These are phyloP conservation scores for Cucurbita argyrosperma DNA, from an alignment of 306 rosid species.

Conservation along the genomic window DNA sequence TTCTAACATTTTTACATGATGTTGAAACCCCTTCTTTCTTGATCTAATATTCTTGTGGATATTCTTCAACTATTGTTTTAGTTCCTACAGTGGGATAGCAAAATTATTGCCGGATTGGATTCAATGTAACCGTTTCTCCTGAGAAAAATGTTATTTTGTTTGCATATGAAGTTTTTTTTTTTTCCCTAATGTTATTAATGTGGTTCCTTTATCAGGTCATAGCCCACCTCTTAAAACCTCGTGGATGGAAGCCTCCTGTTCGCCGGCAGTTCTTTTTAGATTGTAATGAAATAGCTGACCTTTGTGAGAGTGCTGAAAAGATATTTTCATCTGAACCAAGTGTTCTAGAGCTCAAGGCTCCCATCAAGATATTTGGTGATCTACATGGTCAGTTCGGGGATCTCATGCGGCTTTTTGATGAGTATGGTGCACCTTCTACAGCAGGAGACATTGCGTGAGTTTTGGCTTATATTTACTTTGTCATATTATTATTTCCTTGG, in stretches of 20 bases:
- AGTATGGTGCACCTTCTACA: slow-evolving; percentile 97
- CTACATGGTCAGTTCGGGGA: slow-evolving; percentile 99
- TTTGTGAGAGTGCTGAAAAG: slow-evolving; percentile 91
- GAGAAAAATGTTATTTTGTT: background rate
- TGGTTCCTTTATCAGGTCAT: slow-evolving; percentile 38
- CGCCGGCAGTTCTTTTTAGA: slow-evolving; percentile 94
- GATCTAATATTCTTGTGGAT: background rate
- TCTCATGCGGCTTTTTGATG: slow-evolving; percentile 99
- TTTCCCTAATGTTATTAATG: background rate
- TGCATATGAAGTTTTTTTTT: background rate
- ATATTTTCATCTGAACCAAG: slow-evolving; percentile 92
- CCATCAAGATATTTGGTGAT: slow-evolving; percentile 97
- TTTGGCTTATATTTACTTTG: background rate
- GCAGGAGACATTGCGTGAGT: slow-evolving; percentile 99
- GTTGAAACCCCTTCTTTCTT: background rate
- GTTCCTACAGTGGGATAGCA: background rate
- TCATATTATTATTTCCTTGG: background rate
- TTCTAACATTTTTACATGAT: background rate
- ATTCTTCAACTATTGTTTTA: background rate
- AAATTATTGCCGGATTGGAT: background rate
- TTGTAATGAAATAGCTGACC: slow-evolving; percentile 95
- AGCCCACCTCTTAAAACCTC: slow-evolving; percentile 93
- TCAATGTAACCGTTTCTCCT: background rate
- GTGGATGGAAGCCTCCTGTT: slow-evolving; percentile 99
- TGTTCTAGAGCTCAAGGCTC: slow-evolving; percentile 86